Base-by-base conservation (phyloP, 129 eudicot species). In the Pseudognaphalium luteoalbum region DNA sequence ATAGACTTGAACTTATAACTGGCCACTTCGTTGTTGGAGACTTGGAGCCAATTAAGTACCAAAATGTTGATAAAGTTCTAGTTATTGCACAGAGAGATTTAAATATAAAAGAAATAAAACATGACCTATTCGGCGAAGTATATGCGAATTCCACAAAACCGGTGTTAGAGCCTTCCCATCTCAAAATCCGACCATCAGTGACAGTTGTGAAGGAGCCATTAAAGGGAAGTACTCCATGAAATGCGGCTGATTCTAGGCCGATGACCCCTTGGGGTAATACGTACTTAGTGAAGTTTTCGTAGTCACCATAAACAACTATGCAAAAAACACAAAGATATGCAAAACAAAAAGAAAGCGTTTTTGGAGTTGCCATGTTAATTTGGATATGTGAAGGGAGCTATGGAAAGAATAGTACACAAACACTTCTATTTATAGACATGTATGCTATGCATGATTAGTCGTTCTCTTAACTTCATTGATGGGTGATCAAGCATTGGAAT, bases 101-200 rank as follows among this genome's bases (percentile, higher is more conserved):
- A 25, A 25, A 25, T 25, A 25, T 25, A 25, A 25, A 25, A 25
- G 7, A 68, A 39, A 6, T 29, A 12, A 58, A 57, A 33, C 11
- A 7, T 59, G 22, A 84, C 85, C 87, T 80, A n/a, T 3, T 17
- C 4, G 84, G 84, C 7, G 87, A 71, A 44, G 87, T 84, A 51
- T 44, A 69, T 8, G 84, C 87, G 12, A 75, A 84, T 58, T 84
- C 87, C 56, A 80, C 80, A n/a, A 84, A 84, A 66, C 84, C 82
- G 6, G 50, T n/a, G 29, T 10, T 50, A 3, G 79, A 71, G 17
- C 78, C 79, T 47, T 21, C 29, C 78, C 83, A 84, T 71, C 44
- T 80, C 22, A 84, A 15, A 37, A 84, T 67, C 59, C 85, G 66
- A 25, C 87, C 87, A 58, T 84, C 87, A 0, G 20, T 17, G 14